phyloP scores from a whole-genome alignment of 1,284 basidiomycete genomes.

The Rhodotorula sp. region DNA sequence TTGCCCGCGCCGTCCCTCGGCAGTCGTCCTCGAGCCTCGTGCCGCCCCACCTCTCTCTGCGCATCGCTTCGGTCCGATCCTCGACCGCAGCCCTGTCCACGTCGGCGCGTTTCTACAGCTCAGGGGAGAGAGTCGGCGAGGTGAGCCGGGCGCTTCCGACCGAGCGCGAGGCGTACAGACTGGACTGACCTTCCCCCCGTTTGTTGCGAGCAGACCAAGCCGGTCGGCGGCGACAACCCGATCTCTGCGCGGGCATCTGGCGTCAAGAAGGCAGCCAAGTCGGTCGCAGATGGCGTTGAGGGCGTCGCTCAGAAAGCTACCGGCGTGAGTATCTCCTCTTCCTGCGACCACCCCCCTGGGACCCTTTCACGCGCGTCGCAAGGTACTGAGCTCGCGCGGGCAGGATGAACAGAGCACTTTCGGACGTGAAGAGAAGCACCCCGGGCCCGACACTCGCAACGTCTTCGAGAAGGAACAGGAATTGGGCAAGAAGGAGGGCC shows the following conservation, averaged over 20 bases:
- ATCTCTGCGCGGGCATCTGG: conserved; percentile 12
- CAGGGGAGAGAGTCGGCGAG: background rate
- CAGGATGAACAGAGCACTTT: conserved; percentile 10
- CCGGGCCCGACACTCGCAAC: conserved; percentile 14
- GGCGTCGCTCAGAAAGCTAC: conserved; percentile 10
- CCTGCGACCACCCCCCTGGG: no score
- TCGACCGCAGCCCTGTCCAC: background rate
- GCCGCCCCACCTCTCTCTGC: no score
- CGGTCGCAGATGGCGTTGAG: conserved; percentile 6
- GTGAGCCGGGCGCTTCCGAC: background rate
- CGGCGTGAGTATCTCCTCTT: conserved; percentile 1
- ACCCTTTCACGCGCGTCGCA: accelerated
- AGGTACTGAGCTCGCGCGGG: background rate
- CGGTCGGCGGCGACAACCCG: conserved; percentile 9
- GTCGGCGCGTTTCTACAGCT: background rate
- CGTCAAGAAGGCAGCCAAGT: conserved; percentile 15
- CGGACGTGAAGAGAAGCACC: background rate
- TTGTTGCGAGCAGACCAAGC: conserved; percentile 10
- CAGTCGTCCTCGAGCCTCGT: no score
- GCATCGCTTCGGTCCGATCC: background rate
- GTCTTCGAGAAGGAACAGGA: background rate
- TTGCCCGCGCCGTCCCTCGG: background rate
- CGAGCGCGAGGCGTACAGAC: background rate
- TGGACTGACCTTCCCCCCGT: background rate
- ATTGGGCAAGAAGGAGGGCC: conserved; percentile 15